Conservation (phyloP, 257 asterid species). For the Knoxia roxburghii region DNA sequence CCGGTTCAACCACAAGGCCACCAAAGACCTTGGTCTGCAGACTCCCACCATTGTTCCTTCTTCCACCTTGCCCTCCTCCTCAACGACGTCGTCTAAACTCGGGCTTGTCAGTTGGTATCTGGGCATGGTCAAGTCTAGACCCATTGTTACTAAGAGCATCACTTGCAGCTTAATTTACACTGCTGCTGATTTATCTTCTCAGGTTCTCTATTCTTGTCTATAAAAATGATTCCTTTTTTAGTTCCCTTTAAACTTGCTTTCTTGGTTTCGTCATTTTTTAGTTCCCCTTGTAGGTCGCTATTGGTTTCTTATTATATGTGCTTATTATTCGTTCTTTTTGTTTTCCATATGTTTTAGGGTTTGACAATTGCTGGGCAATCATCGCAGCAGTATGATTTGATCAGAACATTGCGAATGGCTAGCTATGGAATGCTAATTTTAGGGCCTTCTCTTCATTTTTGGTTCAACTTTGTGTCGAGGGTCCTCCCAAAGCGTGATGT, state of each 20-base stretch:
- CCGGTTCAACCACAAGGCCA: conserved; percentile 37
- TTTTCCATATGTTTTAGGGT: neutral
- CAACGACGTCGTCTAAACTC: conserved; percentile 29
- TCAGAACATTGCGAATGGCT: conserved; percentile 35
- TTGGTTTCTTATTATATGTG: neutral
- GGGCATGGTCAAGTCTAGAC: conserved; percentile 50
- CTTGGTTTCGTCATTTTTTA: neutral
- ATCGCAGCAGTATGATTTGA: conserved; percentile 31
- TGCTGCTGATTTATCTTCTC: conserved; percentile 82
- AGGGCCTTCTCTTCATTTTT: conserved; percentile 40
- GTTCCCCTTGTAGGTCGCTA: neutral
- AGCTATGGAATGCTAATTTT: conserved; percentile 34
- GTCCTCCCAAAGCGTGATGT: conserved; percentile 64
- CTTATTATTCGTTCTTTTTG: neutral
- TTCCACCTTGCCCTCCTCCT: conserved; percentile 4
- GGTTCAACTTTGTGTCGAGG: conserved; percentile 52
- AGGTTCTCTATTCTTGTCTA: conserved; percentile 36
- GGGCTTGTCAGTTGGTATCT: conserved; percentile 66
- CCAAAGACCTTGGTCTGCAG: conserved; percentile 22
- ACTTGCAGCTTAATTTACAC: conserved; percentile 69
- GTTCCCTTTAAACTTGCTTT: neutral
- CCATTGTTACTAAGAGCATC: conserved; percentile 69
- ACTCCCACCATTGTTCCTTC: conserved; percentile 22
- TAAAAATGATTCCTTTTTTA: neutral
- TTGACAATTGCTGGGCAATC: conserved; percentile 26